Evolutionary conservation across 768 basidiomycete genomes (phyloP).

Genomic region (Leccinum uliginosum): DNA sequence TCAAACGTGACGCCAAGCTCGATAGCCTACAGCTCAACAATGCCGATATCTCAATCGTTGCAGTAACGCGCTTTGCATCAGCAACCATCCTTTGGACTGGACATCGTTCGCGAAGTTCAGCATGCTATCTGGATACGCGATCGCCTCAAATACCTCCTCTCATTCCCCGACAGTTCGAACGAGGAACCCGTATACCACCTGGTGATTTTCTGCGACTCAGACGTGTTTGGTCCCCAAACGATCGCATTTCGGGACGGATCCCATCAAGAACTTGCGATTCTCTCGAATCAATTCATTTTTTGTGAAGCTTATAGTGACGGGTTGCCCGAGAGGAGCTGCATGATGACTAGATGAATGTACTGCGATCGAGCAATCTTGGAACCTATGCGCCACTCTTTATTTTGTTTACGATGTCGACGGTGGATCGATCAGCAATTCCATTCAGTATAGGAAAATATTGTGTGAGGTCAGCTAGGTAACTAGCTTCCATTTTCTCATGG

Average conservation of each 20-base stretch:
- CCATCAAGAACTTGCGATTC: not conserved
- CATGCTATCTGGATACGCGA: constrained; percentile 45
- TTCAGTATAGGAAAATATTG: not conserved
- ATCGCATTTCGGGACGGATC: not conserved
- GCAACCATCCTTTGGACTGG: constrained; percentile 37
- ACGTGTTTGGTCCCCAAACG: constrained; percentile 49
- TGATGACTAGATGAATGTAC: constrained; percentile 22
- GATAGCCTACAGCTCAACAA: constrained; percentile 43
- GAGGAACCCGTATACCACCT: constrained; percentile 52
- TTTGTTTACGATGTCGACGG: not conserved
- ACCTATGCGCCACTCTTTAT: not conserved
- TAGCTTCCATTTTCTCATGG: not conserved
- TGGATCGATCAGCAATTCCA: not conserved
- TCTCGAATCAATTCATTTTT: constrained; percentile 45
- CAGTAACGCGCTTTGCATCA: constrained; percentile 14
- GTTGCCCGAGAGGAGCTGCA: constrained; percentile 24
- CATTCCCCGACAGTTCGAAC: constrained; percentile 12
- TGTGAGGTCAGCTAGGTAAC: no score
- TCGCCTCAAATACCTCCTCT: constrained; percentile 37
- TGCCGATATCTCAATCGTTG: constrained; percentile 27
- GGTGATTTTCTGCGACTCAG: constrained; percentile 64
- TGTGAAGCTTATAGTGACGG: constrained; percentile 41
- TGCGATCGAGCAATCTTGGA: not conserved
- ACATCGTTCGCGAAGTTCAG: constrained; percentile 48
- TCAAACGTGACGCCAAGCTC: constrained; percentile 31